Percentiles rank a stretch among this genome's conserved stretches.
phyloP scores from a whole-genome alignment of 495 filamentous ascomycete species.

The Neurospora africana region DNA sequence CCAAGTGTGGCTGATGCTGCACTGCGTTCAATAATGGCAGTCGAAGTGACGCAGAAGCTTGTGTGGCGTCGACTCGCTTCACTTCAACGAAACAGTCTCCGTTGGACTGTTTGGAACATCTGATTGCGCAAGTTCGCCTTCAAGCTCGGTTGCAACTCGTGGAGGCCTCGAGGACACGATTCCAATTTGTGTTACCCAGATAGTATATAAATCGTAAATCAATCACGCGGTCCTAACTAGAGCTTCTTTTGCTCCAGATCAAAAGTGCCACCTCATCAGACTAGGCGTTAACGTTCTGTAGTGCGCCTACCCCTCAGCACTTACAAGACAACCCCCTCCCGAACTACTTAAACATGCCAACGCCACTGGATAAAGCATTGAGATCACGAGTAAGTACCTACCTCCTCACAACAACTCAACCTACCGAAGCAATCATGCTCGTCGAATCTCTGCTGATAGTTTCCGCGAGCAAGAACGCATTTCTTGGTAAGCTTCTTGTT shows the following conservation, averaged over 20 bases:
- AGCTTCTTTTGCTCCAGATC: not conserved
- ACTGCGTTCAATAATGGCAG: constrained; percentile 2
- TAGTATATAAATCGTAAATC: not conserved
- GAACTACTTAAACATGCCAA: constrained; percentile 46
- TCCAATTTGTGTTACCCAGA: not conserved
- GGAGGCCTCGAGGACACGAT: not conserved
- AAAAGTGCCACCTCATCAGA: not conserved
- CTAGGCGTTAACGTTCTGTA: not conserved
- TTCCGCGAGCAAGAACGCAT: constrained; percentile 26
- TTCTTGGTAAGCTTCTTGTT: constrained; percentile 40
- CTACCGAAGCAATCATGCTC: constrained; percentile 5
- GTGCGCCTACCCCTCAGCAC: not conserved
- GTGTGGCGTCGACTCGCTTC: not conserved
- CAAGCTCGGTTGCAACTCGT: not conserved
- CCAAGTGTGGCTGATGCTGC: constrained; percentile 5
- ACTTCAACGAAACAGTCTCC: not conserved
- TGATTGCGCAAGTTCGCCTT: not conserved
- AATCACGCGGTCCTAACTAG: not conserved
- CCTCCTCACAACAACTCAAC: not conserved
- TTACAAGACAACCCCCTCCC: not conserved
- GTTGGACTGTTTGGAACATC: not conserved
- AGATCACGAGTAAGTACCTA: constrained; percentile 55
- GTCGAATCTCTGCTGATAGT: not conserved
- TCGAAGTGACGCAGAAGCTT: not conserved
- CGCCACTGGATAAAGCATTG: constrained; percentile 66